A percentile compares a stretch with the other conserved stretches of the same genome.
These are phyloP conservation scores for Discostella stelligeroides DNA, from an alignment of 108 stramenopile genomes.

Conservation along the genomic window DNA sequence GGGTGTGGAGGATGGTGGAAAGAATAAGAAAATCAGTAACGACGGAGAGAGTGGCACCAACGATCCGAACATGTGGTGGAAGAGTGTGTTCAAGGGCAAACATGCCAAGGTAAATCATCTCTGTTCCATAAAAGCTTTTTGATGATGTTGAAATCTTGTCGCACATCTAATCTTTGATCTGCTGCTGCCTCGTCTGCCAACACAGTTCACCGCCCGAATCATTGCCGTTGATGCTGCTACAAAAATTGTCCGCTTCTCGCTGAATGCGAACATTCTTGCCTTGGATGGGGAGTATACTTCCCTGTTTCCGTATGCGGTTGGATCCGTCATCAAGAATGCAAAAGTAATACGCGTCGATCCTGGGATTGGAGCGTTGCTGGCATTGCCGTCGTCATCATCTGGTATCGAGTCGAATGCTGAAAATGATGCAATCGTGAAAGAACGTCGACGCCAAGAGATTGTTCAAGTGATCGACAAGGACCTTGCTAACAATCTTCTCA, in stretches of 20 bases:
- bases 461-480: constrained; percentile 36
- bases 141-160: constrained; percentile 5
- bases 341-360: constrained; percentile 81
- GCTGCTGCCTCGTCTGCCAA: too few relatives aligned
- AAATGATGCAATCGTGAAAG: constrained; percentile 30
- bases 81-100: constrained; percentile 46
- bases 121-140: background rate
- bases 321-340: constrained; percentile 64
- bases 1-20: constrained; percentile 3
- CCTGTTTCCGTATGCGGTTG: constrained; percentile 47
- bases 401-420: too few relatives aligned
- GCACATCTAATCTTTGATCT: too few relatives aligned
- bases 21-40: background rate
- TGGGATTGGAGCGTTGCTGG: constrained; percentile 83
- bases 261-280: constrained; percentile 70
- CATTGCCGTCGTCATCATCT: constrained; percentile 45
- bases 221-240: constrained; percentile 75
- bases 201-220: constrained; percentile 79
- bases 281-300: constrained; percentile 31
- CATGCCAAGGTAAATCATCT: constrained; percentile 33
- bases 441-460: constrained; percentile 1
- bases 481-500: constrained; percentile 47
- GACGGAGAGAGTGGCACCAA: constrained; percentile 2
- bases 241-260: constrained; percentile 79
- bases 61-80: constrained; percentile 53